Percentiles rank a stretch among this genome's conserved stretches.
Conservation (phyloP, 306 rosid genomes). For the Cicer chorassanicum region DNA sequence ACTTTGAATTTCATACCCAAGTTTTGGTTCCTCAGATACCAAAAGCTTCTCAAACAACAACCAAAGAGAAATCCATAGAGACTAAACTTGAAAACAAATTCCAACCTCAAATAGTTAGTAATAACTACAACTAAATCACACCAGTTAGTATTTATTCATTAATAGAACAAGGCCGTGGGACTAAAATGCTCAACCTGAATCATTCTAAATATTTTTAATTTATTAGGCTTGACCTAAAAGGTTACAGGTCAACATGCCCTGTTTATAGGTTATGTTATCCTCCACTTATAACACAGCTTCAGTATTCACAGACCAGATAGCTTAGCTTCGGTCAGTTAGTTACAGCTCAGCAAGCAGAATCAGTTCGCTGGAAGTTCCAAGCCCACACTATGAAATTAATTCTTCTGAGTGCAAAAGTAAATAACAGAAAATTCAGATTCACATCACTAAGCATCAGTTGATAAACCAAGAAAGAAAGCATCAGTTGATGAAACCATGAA, state of each 20-base stretch:
- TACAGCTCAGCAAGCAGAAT: not conserved
- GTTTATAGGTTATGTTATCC: not conserved
- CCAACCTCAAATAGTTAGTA: not conserved
- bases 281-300: not conserved
- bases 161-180: slow-evolving; percentile 7
- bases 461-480: too few species aligned
- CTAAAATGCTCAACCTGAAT: slow-evolving; percentile 8
- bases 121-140: slow-evolving; percentile 18
- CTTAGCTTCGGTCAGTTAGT: not conserved
- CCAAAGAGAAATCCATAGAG: too few species aligned
- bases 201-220: not conserved
- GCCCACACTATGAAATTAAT: too few species aligned
- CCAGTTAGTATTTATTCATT: slow-evolving; percentile 1
- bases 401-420: not conserved
- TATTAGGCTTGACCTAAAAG: not conserved
- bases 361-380: too few species aligned
- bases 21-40: too few species aligned
- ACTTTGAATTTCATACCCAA: too few species aligned
- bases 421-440: slow-evolving; percentile 1
- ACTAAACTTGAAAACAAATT: too few species aligned
- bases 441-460: slow-evolving; percentile 7
- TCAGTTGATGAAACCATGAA: not conserved
- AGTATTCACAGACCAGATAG: not conserved
- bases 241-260: not conserved
- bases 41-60: too few species aligned